Conservation (phyloP, 2,329 filamentous ascomycete genomes). For the Amylocarpus encephaloides region DNA sequence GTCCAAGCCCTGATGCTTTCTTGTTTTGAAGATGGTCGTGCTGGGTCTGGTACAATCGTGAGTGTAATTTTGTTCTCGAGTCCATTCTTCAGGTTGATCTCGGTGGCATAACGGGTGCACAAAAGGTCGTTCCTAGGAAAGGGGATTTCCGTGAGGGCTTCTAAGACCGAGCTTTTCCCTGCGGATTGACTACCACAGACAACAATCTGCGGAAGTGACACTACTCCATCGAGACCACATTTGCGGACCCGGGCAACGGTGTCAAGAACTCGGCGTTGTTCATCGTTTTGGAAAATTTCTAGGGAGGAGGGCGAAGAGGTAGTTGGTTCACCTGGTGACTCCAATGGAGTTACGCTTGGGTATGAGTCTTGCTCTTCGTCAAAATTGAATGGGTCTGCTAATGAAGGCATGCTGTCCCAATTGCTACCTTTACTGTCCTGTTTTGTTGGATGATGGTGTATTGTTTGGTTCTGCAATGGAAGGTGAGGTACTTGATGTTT, state of each 20-base stretch:
- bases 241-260: constrained; percentile 51
- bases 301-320: constrained; percentile 10
- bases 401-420: no score
- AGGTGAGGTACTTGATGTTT: no score
- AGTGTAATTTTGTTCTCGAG: constrained; percentile 42
- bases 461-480: no score
- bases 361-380: no score
- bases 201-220: constrained; percentile 52
- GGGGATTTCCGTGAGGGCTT: constrained; percentile 55
- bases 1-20: constrained; percentile 34
- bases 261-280: constrained; percentile 52
- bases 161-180: constrained; percentile 58
- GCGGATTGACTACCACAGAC: constrained; percentile 60
- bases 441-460: no score
- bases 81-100: constrained; percentile 37
- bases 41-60: constrained; percentile 49
- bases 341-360: neutral
- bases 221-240: constrained; percentile 45
- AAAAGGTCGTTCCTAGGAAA: constrained; percentile 55
- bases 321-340: neutral
- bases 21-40: constrained; percentile 42
- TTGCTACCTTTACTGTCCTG: no score
- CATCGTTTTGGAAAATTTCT: constrained; percentile 35
- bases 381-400: no score
- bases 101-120: constrained; percentile 51